Evolutionary conservation across 164 flowering plant species (phyloP).

Genomic region (Liriodendron chinense): DNA sequence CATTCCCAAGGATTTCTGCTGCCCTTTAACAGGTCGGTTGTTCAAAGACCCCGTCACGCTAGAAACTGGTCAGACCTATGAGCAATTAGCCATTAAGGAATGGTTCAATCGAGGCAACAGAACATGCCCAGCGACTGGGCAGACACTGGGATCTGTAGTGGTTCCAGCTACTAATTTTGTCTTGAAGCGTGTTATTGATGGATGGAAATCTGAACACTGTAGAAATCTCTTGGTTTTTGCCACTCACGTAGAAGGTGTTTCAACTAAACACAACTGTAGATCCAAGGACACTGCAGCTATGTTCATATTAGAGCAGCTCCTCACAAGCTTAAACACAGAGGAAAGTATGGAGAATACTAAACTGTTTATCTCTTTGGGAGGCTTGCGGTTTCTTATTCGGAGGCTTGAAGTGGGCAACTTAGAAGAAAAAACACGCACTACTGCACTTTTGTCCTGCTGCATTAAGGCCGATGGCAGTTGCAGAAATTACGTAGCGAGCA

Average conservation of each 20-base stretch:
- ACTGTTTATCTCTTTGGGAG: constrained; percentile 54
- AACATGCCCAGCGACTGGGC: constrained; percentile 62
- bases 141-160: constrained; percentile 27
- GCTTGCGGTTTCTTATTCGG: constrained; percentile 47
- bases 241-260: constrained; percentile 25
- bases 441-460: constrained; percentile 39
- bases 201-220: constrained; percentile 50
- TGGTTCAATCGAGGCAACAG: constrained; percentile 58
- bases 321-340: constrained; percentile 31
- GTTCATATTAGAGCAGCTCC: constrained; percentile 48
- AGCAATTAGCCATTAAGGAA: constrained; percentile 46
- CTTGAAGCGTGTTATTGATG: constrained; percentile 51
- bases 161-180: constrained; percentile 55
- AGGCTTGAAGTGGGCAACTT: constrained; percentile 46
- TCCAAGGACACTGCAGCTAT: constrained; percentile 34
- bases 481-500: constrained; percentile 45
- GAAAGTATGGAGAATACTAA: constrained; percentile 40
- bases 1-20: constrained; percentile 52
- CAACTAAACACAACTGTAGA: constrained; percentile 13
- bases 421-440: constrained; percentile 44
- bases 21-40: constrained; percentile 61
- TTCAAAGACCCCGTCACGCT: constrained; percentile 77
- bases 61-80: constrained; percentile 76
- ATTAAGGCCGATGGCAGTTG: constrained; percentile 53
- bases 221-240: constrained; percentile 30